Conservation (phyloP, 352 stramenopile genomes). For the Globisporangium cederbergense region DNA sequence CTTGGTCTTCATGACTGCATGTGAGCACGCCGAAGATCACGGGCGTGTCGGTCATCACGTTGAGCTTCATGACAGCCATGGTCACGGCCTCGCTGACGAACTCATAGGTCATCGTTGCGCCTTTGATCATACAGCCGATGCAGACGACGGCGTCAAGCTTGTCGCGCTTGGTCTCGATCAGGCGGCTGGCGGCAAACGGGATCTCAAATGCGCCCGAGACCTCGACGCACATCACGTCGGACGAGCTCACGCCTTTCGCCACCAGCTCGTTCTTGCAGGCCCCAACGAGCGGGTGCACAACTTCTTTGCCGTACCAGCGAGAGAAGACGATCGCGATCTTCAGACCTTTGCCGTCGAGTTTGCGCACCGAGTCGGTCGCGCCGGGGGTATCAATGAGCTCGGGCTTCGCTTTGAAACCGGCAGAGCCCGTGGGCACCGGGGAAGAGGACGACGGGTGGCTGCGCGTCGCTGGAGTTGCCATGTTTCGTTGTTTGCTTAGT, state of each 20-base stretch:
- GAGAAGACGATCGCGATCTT: slow-evolving; percentile 56
- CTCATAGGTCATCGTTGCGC: slow-evolving; percentile 97
- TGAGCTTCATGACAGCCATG: slow-evolving; percentile 96
- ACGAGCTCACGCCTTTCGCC: slow-evolving; percentile 44
- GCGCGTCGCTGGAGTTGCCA: slow-evolving; percentile 9
- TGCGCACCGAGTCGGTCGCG: neutral
- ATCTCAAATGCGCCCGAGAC: slow-evolving; percentile 96
- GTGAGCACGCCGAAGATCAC: slow-evolving; percentile 91
- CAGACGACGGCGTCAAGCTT: slow-evolving; percentile 94
- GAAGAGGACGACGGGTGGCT: neutral
- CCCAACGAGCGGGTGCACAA: slow-evolving; percentile 41
- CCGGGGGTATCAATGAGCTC: neutral
- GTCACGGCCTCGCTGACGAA: slow-evolving; percentile 95
- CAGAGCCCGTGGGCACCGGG: neutral
- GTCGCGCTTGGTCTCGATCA: slow-evolving; percentile 68
- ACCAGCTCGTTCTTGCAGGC: slow-evolving; percentile 54
- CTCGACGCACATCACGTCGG: slow-evolving; percentile 50
- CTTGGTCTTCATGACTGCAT: slow-evolving; percentile 91
- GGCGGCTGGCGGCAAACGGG: slow-evolving; percentile 85
- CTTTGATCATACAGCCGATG: slow-evolving; percentile 93
- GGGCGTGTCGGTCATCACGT: slow-evolving; percentile 85
- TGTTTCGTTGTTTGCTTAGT: neutral
- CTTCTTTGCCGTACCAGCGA: slow-evolving; percentile 56
- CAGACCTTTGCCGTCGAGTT: slow-evolving; percentile 24
- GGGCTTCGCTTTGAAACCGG: neutral